phyloP scores from a whole-genome alignment of 106 monocot genomes.

The Apostasia ramifera region DNA sequence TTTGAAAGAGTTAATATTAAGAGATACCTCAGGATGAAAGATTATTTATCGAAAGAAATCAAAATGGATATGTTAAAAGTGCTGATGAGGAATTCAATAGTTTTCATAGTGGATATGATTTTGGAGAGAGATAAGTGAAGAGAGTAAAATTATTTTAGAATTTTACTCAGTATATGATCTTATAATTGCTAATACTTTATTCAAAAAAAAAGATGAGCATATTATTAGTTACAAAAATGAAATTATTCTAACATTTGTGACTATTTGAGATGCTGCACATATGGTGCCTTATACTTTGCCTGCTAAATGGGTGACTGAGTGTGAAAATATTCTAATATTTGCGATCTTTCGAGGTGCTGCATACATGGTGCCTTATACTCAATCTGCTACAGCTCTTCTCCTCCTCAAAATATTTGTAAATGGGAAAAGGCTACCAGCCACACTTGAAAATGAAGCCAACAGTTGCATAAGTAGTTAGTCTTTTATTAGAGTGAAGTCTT shows the following conservation, averaged over 20 bases:
- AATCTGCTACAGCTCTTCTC: slow-evolving; percentile 38
- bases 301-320: slow-evolving; percentile 34
- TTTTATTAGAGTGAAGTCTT: too few relatives aligned
- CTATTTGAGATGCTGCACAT: slow-evolving; percentile 53
- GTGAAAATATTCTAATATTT: slow-evolving; percentile 49
- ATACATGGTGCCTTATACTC: slow-evolving; percentile 63
- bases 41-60: too few relatives aligned
- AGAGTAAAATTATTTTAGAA: too few relatives aligned
- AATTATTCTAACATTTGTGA: slow-evolving; percentile 50
- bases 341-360: slow-evolving; percentile 59
- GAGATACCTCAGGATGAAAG: too few relatives aligned
- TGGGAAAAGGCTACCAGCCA: slow-evolving; percentile 28
- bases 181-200: too few relatives aligned
- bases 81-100: too few relatives aligned
- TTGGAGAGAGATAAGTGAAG: too few relatives aligned
- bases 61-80: too few relatives aligned
- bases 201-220: too few relatives aligned
- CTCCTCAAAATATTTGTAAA: slow-evolving; percentile 41
- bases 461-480: background rate
- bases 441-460: background rate
- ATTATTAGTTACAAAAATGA: slow-evolving; percentile 19
- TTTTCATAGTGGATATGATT: too few relatives aligned
- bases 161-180: too few relatives aligned
- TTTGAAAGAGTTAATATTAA: too few relatives aligned
- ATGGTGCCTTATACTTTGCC: slow-evolving; percentile 47